phyloP scores from a whole-genome alignment of 2,329 filamentous ascomycete species.

The Ciborinia camelliae region DNA sequence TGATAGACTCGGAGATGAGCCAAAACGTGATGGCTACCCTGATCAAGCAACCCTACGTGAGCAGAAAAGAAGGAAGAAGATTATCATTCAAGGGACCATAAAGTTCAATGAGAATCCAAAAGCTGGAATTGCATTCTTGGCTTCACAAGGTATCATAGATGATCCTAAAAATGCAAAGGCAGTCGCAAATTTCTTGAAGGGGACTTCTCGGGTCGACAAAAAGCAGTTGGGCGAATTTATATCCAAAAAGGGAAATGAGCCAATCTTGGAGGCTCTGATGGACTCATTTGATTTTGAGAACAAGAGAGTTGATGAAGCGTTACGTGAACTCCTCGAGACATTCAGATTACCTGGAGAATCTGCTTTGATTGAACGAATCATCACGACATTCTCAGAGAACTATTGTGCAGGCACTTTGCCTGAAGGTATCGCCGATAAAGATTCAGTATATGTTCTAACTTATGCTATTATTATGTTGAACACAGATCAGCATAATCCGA shows the following conservation, averaged over 20 bases:
- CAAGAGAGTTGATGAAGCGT: conserved; percentile 84
- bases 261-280: conserved; percentile 80
- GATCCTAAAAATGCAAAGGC: conserved; percentile 69
- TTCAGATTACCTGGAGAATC: conserved; percentile 95
- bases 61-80: conserved; percentile 75
- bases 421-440: conserved; percentile 75
- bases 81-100: conserved; percentile 80
- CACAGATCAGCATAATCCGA: conserved; percentile 94
- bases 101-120: conserved; percentile 98
- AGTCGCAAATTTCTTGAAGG: conserved; percentile 82
- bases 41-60: conserved; percentile 62
- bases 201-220: conserved; percentile 85
- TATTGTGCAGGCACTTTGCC: conserved; percentile 71
- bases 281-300: conserved; percentile 82
- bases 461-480: conserved; percentile 98
- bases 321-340: conserved; percentile 80
- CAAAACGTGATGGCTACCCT: conserved; percentile 62
- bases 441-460: conserved; percentile 83
- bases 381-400: conserved; percentile 81
- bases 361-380: conserved; percentile 85
- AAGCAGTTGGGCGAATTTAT: conserved; percentile 87
- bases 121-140: conserved; percentile 79
- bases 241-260: conserved; percentile 84
- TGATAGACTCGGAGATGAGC: conserved; percentile 73
- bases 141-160: conserved; percentile 80